phyloP scores from a whole-genome alignment of 805 yeast genomes.

The Pichia gijzeniarum region DNA sequence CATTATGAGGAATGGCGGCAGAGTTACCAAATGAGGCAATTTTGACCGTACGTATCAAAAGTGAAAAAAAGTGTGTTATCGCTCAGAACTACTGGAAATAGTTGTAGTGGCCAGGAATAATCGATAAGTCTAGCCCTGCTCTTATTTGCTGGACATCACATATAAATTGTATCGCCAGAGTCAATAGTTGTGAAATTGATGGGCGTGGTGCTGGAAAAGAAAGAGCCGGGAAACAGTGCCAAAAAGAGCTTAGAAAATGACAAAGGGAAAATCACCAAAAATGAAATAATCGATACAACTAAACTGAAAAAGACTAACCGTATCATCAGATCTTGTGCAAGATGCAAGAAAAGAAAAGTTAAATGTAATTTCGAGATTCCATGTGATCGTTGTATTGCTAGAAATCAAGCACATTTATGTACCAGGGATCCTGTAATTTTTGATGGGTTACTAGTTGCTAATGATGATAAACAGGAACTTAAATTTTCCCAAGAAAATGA shows the following conservation, averaged over 20 bases:
- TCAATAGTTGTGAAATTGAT: background rate
- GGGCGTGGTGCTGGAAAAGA: background rate
- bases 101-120: no score
- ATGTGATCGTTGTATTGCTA: constrained; percentile 36
- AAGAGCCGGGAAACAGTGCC: background rate
- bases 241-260: background rate
- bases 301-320: constrained; percentile 28
- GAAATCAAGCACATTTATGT: constrained; percentile 29
- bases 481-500: constrained; percentile 26
- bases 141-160: no score
- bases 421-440: constrained; percentile 30
- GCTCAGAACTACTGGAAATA: no score
- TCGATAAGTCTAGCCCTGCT: no score
- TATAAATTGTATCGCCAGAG: no score
- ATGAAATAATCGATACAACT: constrained; percentile 10
- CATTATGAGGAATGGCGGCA: no score
- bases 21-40: no score
- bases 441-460: constrained; percentile 28
- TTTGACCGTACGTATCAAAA: no score
- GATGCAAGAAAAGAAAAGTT: constrained; percentile 41
- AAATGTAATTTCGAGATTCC: constrained; percentile 45
- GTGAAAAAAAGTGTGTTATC: no score
- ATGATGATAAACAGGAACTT: constrained; percentile 20
- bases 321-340: constrained; percentile 38
- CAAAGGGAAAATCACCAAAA: background rate